These are phyloP conservation scores for Trichoderma asperellum DNA, from an alignment of 2,329 filamentous ascomycete species.

Conservation along the genomic window DNA sequence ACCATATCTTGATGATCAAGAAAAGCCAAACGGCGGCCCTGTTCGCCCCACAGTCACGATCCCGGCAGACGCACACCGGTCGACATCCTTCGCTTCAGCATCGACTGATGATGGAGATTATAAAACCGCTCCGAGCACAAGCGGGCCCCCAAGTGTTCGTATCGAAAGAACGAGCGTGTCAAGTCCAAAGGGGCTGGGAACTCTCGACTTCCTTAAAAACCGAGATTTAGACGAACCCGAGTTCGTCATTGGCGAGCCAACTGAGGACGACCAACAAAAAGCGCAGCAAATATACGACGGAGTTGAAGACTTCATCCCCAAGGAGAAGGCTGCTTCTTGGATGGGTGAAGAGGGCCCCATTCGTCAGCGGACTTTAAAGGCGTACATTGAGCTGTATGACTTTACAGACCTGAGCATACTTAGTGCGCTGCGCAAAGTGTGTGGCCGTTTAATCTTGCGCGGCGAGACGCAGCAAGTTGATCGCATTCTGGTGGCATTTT, in stretches of 20 bases:
- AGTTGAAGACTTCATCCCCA: conserved; percentile 77
- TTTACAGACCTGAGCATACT: conserved; percentile 83
- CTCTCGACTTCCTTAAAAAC: conserved; percentile 40
- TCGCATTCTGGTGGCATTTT: conserved; percentile 87
- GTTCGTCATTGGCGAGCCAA: conserved; percentile 61
- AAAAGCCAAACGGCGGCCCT: conserved; percentile 42
- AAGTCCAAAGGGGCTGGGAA: conserved; percentile 43
- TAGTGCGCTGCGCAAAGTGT: conserved; percentile 76
- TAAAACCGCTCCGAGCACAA: conserved; percentile 48
- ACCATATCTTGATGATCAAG: conserved; percentile 34
- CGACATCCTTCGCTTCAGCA: conserved; percentile 42
- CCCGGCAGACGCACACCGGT: conserved; percentile 48
- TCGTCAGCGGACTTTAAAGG: conserved; percentile 62
- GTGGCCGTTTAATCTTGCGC: conserved; percentile 77
- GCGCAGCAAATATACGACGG: conserved; percentile 85
- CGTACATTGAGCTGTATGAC: conserved; percentile 93
- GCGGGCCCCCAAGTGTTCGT: conserved; percentile 48
- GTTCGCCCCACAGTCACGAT: conserved; percentile 45
- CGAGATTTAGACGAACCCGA: conserved; percentile 62
- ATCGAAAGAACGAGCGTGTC: conserved; percentile 48
- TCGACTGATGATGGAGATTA: conserved; percentile 46
- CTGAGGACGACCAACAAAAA: conserved; percentile 73
- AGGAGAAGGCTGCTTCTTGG: conserved; percentile 82
- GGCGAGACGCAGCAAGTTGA: conserved; percentile 97
- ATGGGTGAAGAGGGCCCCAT: conserved; percentile 75